Base-by-base conservation (phyloP, 371 early-diverging fungal species). In the Mortierella sp. region DNA sequence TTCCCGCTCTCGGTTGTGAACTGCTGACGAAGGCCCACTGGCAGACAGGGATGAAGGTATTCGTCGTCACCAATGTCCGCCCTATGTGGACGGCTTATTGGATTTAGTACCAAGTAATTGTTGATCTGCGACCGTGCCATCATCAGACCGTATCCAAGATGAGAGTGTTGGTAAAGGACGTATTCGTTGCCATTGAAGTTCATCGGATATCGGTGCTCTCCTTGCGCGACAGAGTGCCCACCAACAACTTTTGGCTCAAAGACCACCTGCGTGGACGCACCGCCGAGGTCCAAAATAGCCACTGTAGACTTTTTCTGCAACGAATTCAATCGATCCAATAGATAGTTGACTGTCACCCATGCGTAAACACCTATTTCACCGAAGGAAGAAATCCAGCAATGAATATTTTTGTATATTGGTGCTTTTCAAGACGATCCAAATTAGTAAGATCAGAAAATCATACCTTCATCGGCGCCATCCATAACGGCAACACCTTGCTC, bases 341-440 rank as follows among this genome's bases (percentile, higher is more conserved):
- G 82, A 70, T 93, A 97, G 78, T 98, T 98, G 51, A 97, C 95
- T 0, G 98, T 97, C 58, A 98, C 94, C 99, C 99, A 98, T 11
- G 98, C 97, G 83, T 87, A 98, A 6, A 97, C 93, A 42, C 96
- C 91, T 90, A 56, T 1, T 1, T 44, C 26, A 41, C 11, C 21
- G 6, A 8, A 19, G 8, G 6, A 8, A 21, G 53, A 19, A 19
- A 17, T n/a, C n/a, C n/a, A n/a, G n/a, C n/a, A n/a, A n/a, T n/a
- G n/a, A n/a, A n/a, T n/a, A n/a, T n/a, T n/a, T n/a, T n/a, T n/a
- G n/a, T n/a, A n/a, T n/a, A n/a, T n/a, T n/a, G n/a, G n/a, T n/a
- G n/a, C n/a, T n/a, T n/a, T n/a, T n/a, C n/a, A n/a, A n/a, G n/a
- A n/a, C n/a, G n/a, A n/a, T n/a, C n/a, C n/a, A n/a, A n/a, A n/a